These are phyloP conservation scores for Rutstroemia sp. DNA, from an alignment of 2,329 filamentous ascomycete genomes.

Conservation along the genomic window DNA sequence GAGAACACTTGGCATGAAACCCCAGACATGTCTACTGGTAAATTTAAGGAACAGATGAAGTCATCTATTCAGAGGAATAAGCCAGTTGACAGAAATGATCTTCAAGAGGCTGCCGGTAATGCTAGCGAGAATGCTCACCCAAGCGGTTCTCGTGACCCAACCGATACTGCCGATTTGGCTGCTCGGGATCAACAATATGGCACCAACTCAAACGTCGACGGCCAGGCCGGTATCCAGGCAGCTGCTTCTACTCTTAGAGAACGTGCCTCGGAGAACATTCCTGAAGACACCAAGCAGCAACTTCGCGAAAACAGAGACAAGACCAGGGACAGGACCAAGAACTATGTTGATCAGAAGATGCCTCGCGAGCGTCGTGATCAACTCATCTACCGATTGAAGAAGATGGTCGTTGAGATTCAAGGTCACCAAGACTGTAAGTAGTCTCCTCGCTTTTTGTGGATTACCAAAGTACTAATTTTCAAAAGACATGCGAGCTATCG, in stretches of 20 bases:
- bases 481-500: slow-evolving; percentile 74
- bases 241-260: slow-evolving; percentile 40
- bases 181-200: slow-evolving; percentile 40
- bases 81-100: slow-evolving; percentile 47
- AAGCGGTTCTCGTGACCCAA: slow-evolving; percentile 44
- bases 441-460: background rate
- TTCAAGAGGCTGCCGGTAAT: slow-evolving; percentile 50
- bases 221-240: slow-evolving; percentile 37
- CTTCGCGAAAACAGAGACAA: slow-evolving; percentile 42
- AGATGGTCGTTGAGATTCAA: slow-evolving; percentile 96
- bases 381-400: slow-evolving; percentile 87
- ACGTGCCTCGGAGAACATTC: slow-evolving; percentile 53
- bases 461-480: background rate
- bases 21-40: slow-evolving; percentile 65
- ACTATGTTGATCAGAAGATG: slow-evolving; percentile 81
- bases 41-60: slow-evolving; percentile 62
- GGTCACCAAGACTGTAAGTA: slow-evolving; percentile 77
- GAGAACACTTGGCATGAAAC: slow-evolving; percentile 93
- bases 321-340: slow-evolving; percentile 49
- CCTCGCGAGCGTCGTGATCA: slow-evolving; percentile 90
- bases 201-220: slow-evolving; percentile 42
- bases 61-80: slow-evolving; percentile 46
- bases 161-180: slow-evolving; percentile 42
- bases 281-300: slow-evolving; percentile 53
- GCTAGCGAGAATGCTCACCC: slow-evolving; percentile 52